Percentiles rank a stretch among this genome's conserved stretches.
Conservation (phyloP, 345 rosid species). For the Cardamine resedifolia region DNA sequence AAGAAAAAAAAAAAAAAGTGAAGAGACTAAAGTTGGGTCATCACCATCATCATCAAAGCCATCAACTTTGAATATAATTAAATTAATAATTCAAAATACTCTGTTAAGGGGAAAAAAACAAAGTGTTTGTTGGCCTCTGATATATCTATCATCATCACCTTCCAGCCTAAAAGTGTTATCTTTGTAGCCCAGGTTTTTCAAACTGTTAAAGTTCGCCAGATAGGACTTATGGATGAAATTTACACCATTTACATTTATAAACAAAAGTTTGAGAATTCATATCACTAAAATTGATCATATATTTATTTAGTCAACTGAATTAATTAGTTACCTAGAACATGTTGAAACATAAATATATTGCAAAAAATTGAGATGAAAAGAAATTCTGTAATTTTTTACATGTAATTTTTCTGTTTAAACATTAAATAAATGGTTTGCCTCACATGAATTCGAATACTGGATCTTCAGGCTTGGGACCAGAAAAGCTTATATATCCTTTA, state of each 20-base stretch:
- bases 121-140: slow-evolving; percentile 26
- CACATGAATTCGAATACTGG: neutral
- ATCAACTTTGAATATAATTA: slow-evolving; percentile 34
- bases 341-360: neutral
- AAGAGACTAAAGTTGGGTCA: slow-evolving; percentile 39
- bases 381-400: neutral
- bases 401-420: neutral
- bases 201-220: slow-evolving; percentile 17
- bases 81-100: slow-evolving; percentile 31
- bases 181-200: slow-evolving; percentile 3
- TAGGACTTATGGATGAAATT: neutral
- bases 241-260: neutral
- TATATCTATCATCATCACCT: slow-evolving; percentile 15
- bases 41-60: slow-evolving; percentile 38
- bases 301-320: slow-evolving; percentile 5
- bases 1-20: neutral
- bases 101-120: neutral
- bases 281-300: neutral
- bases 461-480: neutral
- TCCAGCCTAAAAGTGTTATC: slow-evolving; percentile 67
- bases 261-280: neutral
- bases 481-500: neutral
- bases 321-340: neutral
- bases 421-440: neutral
- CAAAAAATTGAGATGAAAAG: neutral